Evolutionary conservation across 495 filamentous ascomycete species (phyloP).

Genomic region (Echria macrotheca): DNA sequence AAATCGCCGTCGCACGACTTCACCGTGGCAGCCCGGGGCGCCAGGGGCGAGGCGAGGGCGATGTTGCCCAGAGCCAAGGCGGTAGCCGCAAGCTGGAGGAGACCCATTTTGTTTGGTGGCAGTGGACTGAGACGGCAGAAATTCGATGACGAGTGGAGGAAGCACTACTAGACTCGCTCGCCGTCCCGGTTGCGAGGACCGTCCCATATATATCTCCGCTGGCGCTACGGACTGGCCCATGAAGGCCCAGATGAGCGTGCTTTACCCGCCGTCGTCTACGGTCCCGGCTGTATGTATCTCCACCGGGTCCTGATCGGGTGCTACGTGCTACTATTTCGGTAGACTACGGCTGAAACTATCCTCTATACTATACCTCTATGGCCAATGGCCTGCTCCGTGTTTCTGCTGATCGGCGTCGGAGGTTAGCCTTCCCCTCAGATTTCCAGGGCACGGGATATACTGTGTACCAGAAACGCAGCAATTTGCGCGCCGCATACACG

Average conservation of each 20-base stretch:
- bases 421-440: background rate
- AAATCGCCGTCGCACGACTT: constrained; percentile 32
- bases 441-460: background rate
- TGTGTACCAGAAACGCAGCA: background rate
- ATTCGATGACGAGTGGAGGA: background rate
- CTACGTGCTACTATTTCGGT: constrained; percentile 13
- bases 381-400: background rate
- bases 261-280: constrained; percentile 16
- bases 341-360: constrained; percentile 16
- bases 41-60: constrained; percentile 17
- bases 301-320: background rate
- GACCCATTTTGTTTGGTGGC: constrained; percentile 22
- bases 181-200: no score
- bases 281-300: constrained; percentile 11
- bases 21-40: constrained; percentile 13
- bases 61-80: constrained; percentile 19
- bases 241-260: constrained; percentile 1
- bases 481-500: background rate
- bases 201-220: constrained; percentile 9
- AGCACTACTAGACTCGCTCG: no score
- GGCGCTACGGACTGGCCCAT: background rate
- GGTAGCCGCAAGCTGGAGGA: constrained; percentile 23
- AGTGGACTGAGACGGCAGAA: background rate
- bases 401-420: background rate
- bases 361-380: background rate